Base-by-base conservation (phyloP, 257 asterid genomes). In the Nicotiana tomentosiformis region DNA sequence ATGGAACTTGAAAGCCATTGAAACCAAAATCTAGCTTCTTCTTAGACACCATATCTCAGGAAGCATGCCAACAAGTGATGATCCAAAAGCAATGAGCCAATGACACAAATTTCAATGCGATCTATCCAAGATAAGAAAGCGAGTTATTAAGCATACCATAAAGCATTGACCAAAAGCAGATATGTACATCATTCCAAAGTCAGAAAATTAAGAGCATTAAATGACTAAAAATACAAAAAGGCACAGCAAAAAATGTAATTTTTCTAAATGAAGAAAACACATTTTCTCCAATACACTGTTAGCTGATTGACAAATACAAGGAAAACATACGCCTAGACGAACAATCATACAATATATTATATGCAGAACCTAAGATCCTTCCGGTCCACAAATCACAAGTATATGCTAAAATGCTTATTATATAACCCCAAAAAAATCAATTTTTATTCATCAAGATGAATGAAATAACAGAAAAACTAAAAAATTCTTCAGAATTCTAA, bases 21-120 rank as follows among this genome's bases (percentile, higher is more conserved):
- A 88, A 83, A 55, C 88, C 90, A 83, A 67, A 86, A 87, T 89
- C 92, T 88, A 85, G 87, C 89, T 87, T 91, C 88, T 89, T 91
- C 85, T 87, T 90, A 39, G 90, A 86, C 90, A 91, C 97, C 95
- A 93, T 93, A 84, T 83, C 91, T 82, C 83, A 82, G 82, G 87
- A 84, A 89, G 93, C 93, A 90, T 92, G 82, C 91, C 93, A 90
- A 84, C 81, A 76, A 51, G 57, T 9, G 77, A 83, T 51, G 55
- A 81, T 43, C 32, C 65, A 61, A 0, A 69, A 66, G 56, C 84
- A 30, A 37, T 66, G 18, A 66, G 23, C 33, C 66, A 49, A 72
- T 29, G 30, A 17, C 29, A 53, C 58, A 29, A 39, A 79, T 62
- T 37, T 79, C 43, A 61, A 23, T 10, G 10, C 16, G 10, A 55